These are phyloP conservation scores for Macrolepiota dolichaula DNA, from an alignment of 768 basidiomycete genomes.

Conservation along the genomic window DNA sequence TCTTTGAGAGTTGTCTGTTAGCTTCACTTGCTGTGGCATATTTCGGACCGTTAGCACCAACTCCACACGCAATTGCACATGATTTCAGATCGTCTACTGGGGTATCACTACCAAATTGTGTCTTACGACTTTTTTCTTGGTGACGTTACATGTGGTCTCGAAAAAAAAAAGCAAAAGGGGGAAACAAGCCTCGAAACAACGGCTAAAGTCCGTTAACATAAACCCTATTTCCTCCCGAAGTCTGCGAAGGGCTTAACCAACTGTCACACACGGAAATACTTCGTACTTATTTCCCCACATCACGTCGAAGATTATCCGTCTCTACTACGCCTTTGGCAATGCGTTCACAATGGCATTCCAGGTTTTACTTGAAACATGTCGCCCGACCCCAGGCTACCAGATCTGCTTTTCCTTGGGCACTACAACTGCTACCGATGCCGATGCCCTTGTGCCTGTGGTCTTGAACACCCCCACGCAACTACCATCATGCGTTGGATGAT, in stretches of 20 bases:
- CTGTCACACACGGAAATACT: constrained; percentile 6
- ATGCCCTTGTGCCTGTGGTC: not conserved
- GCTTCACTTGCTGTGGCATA: no score
- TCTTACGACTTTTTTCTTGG: not conserved
- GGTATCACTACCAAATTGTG: not conserved
- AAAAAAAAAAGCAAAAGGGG: not conserved
- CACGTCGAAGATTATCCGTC: constrained; percentile 2
- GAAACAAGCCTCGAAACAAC: not conserved
- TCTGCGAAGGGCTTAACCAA: not conserved
- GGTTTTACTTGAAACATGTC: not conserved
- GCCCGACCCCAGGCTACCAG: not conserved
- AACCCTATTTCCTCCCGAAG: not conserved
- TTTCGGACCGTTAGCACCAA: not conserved
- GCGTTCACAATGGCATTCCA: not conserved
- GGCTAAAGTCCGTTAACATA: not conserved
- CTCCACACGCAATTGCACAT: not conserved
- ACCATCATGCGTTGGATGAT: constrained; percentile 1
- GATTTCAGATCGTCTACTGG: not conserved
- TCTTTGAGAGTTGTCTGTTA: no score
- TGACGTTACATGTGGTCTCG: not conserved
- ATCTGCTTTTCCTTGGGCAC: not conserved
- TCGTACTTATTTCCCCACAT: not conserved
- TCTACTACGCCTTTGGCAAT: not conserved
- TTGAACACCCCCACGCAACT: not conserved
- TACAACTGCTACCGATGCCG: not conserved